Percentiles rank a stretch among this genome's conserved stretches.
phyloP scores from a whole-genome alignment of 1,284 basidiomycete species.

The Fomitopsis schrenkii region DNA sequence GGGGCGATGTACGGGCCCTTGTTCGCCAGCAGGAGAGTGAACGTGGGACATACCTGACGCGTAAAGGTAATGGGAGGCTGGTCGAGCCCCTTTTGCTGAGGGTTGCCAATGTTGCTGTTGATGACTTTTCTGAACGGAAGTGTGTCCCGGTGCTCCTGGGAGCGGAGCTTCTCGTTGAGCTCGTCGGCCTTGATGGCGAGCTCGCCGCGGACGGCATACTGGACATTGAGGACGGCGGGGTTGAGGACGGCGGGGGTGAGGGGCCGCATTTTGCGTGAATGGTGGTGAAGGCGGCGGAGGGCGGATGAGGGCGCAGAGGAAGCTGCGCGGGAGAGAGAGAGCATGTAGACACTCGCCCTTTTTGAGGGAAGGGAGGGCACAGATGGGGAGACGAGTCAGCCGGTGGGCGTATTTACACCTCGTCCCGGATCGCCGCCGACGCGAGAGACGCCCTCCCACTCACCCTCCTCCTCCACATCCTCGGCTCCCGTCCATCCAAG shows the following conservation, averaged over 20 bases:
- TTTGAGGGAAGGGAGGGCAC: background rate
- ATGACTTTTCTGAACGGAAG: constrained; percentile 91
- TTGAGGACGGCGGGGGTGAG: constrained; percentile 71
- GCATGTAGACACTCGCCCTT: background rate
- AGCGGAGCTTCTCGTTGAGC: constrained; percentile 67
- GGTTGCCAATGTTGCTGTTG: constrained; percentile 97
- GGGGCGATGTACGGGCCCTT: no score
- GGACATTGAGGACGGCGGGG: constrained; percentile 81
- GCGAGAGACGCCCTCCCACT: background rate
- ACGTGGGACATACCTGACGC: constrained; percentile 67
- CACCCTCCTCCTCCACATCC: no score
- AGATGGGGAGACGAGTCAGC: background rate
- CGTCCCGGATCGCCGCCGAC: background rate
- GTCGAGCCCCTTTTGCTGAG: constrained; percentile 92
- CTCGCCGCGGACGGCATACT: constrained; percentile 97
- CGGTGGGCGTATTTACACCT: background rate
- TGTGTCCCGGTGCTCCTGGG: constrained; percentile 37
- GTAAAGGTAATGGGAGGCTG: constrained; percentile 93
- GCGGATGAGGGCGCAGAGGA: background rate
- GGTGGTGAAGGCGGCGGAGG: background rate
- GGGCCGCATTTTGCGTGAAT: constrained; percentile 41
- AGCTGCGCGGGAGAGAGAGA: background rate
- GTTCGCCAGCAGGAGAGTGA: background rate
- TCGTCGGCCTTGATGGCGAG: constrained; percentile 93
- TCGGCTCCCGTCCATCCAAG: background rate